These are phyloP conservation scores for Cystoisospora suis DNA, from an alignment of 169 alveolate genomes.

Conservation along the genomic window DNA sequence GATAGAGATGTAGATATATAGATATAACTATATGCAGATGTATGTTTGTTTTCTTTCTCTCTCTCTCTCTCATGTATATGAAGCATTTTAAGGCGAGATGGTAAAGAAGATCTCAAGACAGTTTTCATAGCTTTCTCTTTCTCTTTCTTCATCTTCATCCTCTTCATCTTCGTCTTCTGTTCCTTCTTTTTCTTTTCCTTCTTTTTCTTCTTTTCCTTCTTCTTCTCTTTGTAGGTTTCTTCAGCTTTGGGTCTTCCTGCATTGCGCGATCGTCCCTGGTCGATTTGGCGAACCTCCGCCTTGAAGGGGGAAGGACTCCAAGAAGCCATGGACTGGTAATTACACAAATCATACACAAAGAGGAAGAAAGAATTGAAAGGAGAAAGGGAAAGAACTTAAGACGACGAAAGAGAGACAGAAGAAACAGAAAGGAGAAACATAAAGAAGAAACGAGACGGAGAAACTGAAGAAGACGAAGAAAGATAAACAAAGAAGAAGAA, in stretches of 20 bases:
- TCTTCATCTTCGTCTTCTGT: not conserved
- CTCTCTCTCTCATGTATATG: not conserved
- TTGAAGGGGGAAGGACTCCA: constrained; percentile 91
- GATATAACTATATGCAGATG: not conserved
- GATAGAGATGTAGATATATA: not conserved
- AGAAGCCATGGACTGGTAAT: constrained; percentile 95
- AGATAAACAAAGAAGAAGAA: too few relatives aligned
- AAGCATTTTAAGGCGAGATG: not conserved
- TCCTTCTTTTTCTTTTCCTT: not conserved
- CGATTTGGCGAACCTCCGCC: constrained; percentile 92
- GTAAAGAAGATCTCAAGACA: too few relatives aligned
- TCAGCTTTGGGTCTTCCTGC: constrained; percentile 89
- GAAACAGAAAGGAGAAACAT: too few relatives aligned
- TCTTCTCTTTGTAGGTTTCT: constrained; percentile 75
- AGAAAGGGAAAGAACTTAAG: too few relatives aligned
- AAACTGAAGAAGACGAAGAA: too few relatives aligned
- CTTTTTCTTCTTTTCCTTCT: not conserved
- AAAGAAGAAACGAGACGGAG: too few relatives aligned
- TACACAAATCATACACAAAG: too few relatives aligned
- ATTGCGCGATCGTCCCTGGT: constrained; percentile 92
- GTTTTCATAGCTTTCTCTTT: too few relatives aligned
- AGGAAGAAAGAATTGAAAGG: too few relatives aligned
- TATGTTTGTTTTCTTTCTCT: not conserved
- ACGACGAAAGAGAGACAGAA: too few relatives aligned
- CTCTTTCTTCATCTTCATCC: not conserved